These are phyloP conservation scores for Cyclocybe cylindracea DNA, from an alignment of 768 basidiomycete genomes.

Conservation along the genomic window DNA sequence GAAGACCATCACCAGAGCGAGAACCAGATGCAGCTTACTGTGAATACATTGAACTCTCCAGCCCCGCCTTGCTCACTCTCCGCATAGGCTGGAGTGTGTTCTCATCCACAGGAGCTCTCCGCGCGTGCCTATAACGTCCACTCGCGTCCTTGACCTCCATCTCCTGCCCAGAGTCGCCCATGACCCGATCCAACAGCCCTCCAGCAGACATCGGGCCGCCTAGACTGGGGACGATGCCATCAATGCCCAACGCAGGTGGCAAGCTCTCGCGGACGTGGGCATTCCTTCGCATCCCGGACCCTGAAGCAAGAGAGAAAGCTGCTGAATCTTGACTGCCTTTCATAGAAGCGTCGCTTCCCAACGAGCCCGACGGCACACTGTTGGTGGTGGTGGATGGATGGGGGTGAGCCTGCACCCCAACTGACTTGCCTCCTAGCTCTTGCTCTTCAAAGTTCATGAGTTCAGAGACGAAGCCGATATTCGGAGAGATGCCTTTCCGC, in stretches of 20 bases:
- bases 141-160: constrained; percentile 85
- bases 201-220: constrained; percentile 38
- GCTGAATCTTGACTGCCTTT: neutral
- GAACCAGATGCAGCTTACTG: neutral
- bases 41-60: constrained; percentile 64
- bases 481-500: constrained; percentile 93
- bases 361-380: neutral
- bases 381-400: constrained; percentile 7
- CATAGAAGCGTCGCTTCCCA: neutral
- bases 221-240: constrained; percentile 23
- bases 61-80: constrained; percentile 89
- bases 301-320: constrained; percentile 3
- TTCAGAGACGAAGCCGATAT: constrained; percentile 97
- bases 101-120: constrained; percentile 86
- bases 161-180: constrained; percentile 77
- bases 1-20: too few relatives aligned
- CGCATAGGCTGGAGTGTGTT: constrained; percentile 87
- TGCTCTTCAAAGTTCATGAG: constrained; percentile 96
- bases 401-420: constrained; percentile 56
- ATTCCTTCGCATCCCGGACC: constrained; percentile 43
- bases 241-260: constrained; percentile 51
- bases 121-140: constrained; percentile 85
- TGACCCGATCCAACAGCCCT: constrained; percentile 39
- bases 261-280: constrained; percentile 77
- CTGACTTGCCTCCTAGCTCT: constrained; percentile 77